Evolutionary conservation across 306 rosid species (phyloP), one percentile per base, ranked within the genome.

Genomic region (Crataegus laevigata): DNA sequence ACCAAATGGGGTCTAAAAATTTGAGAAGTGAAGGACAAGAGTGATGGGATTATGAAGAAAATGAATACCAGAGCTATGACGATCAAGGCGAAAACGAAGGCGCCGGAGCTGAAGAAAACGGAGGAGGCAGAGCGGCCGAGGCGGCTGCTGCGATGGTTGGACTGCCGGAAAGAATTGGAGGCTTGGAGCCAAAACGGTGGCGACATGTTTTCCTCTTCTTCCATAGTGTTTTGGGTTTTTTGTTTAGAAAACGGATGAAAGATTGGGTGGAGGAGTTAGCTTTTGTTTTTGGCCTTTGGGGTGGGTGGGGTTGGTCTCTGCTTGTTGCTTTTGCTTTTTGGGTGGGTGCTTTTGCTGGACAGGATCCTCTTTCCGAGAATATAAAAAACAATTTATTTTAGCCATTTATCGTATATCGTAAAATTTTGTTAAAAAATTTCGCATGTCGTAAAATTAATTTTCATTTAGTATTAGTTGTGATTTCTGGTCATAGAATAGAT

Each of bases 111-210:
- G 63, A 86, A 43, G 14, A 87, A 73, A 36, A 84, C 14, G 3
- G 93, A 89, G 68, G 84, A 84, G 1, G 90, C 68, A 6, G 86
- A 88, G 70, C 88, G 83, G 77, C 81, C 87, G 36, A 62, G 81
- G 66, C 47, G 79, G 71, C 43, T n/a, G 60, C 43, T 17, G 60
- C 26, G 26, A 17, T n/a, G 22, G 73, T 69, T 21, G 13, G 60
- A 10, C 52, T 22, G 70, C 29, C 28, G 74, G 78, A 54, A 36
- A 26, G 57, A 6, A 12, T 78, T 19, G 32, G 77, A 32, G 64
- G 68, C 47, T 54, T 85, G 91, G 19, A 77, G 79, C 98, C 97
- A 91, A 78, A 88, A 89, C 3, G 92, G 91, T 22, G 89, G 66
- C 10, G 21, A 38, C 75, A 65, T 21, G 32, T 79, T 82, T 36